Base-by-base conservation (phyloP, 2,329 filamentous ascomycete species). In the Clonostachys sp. region DNA sequence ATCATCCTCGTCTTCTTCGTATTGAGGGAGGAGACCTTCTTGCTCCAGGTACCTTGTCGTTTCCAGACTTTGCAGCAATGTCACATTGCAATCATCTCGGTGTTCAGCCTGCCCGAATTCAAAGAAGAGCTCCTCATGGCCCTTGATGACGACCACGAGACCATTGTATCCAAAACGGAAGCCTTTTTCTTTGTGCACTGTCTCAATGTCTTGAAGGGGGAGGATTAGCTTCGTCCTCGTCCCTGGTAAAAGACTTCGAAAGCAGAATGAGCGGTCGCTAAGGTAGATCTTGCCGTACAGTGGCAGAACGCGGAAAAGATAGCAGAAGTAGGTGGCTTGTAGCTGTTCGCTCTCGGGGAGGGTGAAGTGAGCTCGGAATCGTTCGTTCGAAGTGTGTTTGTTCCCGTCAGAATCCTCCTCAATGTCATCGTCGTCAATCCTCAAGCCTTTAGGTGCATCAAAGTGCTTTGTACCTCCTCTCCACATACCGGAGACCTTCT, bases 401-500 rank as follows among this genome's bases (percentile, higher is more conserved):
- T 89, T 83, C 18, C 78, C 80, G 17, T 90, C 77, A n/a, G 75
- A 73, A n/a, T 77, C 74, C 41, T 77, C 75, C 24, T 77, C 74
- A 5, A 73, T 66, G 30, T 75, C 72, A n/a, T 80, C 75, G 14
- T 82, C 78, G 41, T 83, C 78, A 3, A 73, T 71, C 33, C 68
- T 71, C 40, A 78, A 66, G 18, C 70, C 76, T 41, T 70, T 64
- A 3, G 75, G 74, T 41, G 81, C 87, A 44, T 86, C 84, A 58
- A 97, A 99, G 65, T 97, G 92, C 58, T 86, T 91, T 57, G 86
- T 85, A 12, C 89, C 89, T 34, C 94, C 94, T 55, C 91, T 89
- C 83, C 94, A 94, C 88, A 97, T 97, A 36, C 91, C 92, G 0
- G 92, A 95, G 0, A 97, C 91, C 65, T 96, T 97, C 61, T 95